These are phyloP conservation scores for Picea abies DNA, from an alignment of 83 land plant genomes.

Conservation along the genomic window DNA sequence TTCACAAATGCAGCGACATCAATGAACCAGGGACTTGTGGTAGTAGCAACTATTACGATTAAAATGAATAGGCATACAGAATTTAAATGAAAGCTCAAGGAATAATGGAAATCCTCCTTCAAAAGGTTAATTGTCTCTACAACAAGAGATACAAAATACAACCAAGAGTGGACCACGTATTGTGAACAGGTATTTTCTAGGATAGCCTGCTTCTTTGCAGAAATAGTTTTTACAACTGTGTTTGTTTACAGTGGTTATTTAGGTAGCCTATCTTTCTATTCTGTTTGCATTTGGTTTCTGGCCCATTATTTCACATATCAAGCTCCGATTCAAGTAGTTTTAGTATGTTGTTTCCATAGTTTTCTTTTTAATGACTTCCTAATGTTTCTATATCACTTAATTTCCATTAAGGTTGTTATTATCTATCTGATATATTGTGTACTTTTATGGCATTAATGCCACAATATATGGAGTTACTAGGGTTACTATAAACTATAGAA, in stretches of 20 bases:
- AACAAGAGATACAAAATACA: not conserved
- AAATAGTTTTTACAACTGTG: not conserved
- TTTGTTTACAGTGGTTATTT: not conserved
- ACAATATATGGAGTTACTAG: not conserved
- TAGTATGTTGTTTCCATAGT: not conserved
- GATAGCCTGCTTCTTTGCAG: not conserved
- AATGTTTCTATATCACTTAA: not conserved
- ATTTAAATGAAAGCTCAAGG: not conserved
- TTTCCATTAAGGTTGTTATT: not conserved
- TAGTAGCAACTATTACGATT: not conserved
- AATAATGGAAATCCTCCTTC: not conserved
- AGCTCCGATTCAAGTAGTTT: not conserved
- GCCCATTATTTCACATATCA: not conserved
- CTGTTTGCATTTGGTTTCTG: not conserved
- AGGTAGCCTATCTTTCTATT: not conserved
- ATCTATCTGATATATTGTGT: not conserved
- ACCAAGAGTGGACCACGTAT: not conserved
- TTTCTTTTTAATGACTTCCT: not conserved
- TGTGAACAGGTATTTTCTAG: not conserved
- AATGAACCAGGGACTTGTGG: not conserved
- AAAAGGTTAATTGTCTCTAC: not conserved
- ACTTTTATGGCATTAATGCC: not conserved
- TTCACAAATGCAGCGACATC: not conserved
- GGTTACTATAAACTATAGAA: not conserved
- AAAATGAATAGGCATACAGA: not conserved